Evolutionary conservation across 2,329 filamentous ascomycete genomes (phyloP).

Genomic region (Myriosclerotinia curreyana): DNA sequence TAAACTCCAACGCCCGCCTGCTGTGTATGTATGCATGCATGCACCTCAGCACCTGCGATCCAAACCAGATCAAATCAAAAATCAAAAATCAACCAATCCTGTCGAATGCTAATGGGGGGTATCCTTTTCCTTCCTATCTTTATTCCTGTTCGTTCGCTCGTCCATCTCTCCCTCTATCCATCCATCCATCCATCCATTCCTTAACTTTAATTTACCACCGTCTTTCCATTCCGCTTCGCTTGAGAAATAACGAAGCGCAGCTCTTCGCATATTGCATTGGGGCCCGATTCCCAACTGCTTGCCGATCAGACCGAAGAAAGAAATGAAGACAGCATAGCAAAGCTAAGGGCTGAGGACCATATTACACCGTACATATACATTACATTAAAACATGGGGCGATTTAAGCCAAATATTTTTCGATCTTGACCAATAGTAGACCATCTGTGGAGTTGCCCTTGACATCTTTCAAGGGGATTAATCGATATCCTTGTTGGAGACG

Average conservation of each 20-base stretch:
- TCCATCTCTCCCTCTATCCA: background rate
- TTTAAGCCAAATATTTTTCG: conserved; percentile 49
- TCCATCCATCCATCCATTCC: background rate
- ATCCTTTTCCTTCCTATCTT: background rate
- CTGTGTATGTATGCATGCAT: too few species aligned
- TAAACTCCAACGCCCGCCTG: background rate
- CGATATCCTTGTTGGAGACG: conserved; percentile 72
- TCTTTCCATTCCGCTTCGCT: background rate
- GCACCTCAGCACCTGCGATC: background rate
- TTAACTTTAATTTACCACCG: background rate
- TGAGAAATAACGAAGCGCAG: background rate
- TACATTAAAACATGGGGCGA: background rate
- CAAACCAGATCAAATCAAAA: background rate
- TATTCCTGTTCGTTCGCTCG: background rate
- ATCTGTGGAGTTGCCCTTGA: conserved; percentile 60
- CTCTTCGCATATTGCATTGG: background rate
- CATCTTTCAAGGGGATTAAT: conserved; percentile 72
- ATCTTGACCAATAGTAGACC: conserved; percentile 74
- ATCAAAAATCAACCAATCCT: background rate
- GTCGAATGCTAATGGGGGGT: conserved; percentile 5
- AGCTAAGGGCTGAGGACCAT: background rate
- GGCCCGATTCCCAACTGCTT: background rate
- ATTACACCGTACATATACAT: conserved; percentile 9
- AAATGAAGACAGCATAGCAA: background rate
- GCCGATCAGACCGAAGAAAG: background rate